These are phyloP conservation scores for Mycotypha africana DNA, from an alignment of 371 early-diverging fungal genomes.

Conservation along the genomic window DNA sequence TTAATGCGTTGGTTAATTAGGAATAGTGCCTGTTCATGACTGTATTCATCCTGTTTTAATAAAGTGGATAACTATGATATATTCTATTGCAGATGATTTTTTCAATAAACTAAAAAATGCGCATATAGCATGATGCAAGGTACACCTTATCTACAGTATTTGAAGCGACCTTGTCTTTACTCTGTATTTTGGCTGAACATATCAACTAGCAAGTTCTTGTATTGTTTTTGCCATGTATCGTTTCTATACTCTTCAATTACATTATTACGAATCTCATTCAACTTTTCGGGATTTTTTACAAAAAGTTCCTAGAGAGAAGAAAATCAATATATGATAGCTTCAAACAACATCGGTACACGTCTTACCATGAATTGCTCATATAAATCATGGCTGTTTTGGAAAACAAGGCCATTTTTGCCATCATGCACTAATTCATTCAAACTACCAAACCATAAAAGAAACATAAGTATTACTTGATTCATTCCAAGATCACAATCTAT, in stretches of 20 bases:
- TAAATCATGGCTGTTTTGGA: slow-evolving; percentile 64
- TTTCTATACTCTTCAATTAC: slow-evolving; percentile 31
- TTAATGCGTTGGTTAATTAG: no score
- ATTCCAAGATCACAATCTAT: background rate
- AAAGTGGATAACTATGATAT: no score
- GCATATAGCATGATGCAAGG: no score
- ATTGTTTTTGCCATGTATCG: slow-evolving; percentile 40
- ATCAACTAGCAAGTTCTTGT: slow-evolving; percentile 19
- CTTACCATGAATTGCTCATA: slow-evolving; percentile 45
- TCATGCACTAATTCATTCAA: slow-evolving; percentile 76
- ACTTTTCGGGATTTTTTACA: slow-evolving; percentile 22
- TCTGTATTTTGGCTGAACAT: slow-evolving; percentile 17
- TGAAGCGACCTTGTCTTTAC: no score
- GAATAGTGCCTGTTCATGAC: no score
- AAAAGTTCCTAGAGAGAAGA: slow-evolving; percentile 28
- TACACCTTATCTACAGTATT: no score
- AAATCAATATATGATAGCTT: background rate
- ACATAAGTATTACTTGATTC: background rate
- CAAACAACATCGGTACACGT: background rate
- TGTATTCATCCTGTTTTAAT: no score
- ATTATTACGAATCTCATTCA: slow-evolving; percentile 23
- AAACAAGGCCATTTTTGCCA: slow-evolving; percentile 76
- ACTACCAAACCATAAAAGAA: slow-evolving; percentile 31
- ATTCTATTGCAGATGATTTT: no score
- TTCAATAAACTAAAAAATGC: no score